A percentile compares a stretch with the other conserved stretches of the same genome.
Conservation (phyloP, 1,284 basidiomycete species). For the Papiliotrema nemorosa region DNA sequence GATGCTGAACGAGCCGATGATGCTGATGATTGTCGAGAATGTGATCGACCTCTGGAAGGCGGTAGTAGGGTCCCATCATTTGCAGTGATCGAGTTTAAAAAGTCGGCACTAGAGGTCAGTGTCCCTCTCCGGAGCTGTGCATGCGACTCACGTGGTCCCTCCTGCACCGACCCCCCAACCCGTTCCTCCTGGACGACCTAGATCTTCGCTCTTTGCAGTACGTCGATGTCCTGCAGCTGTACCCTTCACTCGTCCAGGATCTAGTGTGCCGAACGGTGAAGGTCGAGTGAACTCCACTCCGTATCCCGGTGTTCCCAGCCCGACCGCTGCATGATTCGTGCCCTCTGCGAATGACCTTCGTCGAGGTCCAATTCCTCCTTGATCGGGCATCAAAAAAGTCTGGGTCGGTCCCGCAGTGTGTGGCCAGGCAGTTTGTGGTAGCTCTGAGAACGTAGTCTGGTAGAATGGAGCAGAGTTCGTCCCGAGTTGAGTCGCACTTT, state of each 20-base stretch:
- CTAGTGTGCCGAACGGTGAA: slow-evolving; percentile 17
- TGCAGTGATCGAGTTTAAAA: slow-evolving; percentile 43
- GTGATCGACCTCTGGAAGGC: slow-evolving; percentile 33
- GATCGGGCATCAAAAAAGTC: slow-evolving; percentile 12
- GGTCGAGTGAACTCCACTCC: slow-evolving; percentile 33
- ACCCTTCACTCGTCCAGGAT: slow-evolving; percentile 25
- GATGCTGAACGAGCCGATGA: slow-evolving; percentile 41
- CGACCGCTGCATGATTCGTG: slow-evolving; percentile 37
- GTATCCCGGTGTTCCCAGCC: slow-evolving; percentile 45
- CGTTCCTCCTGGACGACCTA: slow-evolving; percentile 24
- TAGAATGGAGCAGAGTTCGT: slow-evolving; percentile 30
- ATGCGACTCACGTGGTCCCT: slow-evolving; percentile 44
- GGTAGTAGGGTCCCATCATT: slow-evolving; percentile 44
- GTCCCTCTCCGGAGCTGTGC: too few species aligned
- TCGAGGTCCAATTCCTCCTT: slow-evolving; percentile 8
- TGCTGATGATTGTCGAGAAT: slow-evolving; percentile 40
- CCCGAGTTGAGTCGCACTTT: slow-evolving; percentile 19
- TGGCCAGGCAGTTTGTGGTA: slow-evolving; percentile 9
- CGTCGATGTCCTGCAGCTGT: slow-evolving; percentile 25
- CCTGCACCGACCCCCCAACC: slow-evolving; percentile 43
- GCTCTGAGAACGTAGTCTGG: slow-evolving; percentile 23
- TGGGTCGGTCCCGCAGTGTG: slow-evolving; percentile 18
- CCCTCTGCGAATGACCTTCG: slow-evolving; percentile 36
- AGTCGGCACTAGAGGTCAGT: slow-evolving; percentile 31
- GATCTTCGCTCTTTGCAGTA: slow-evolving; percentile 45